A percentile compares a stretch with the other conserved stretches of the same genome.
phyloP scores from a whole-genome alignment of 2,329 filamentous ascomycete species.

The Penicillium vulpinum region DNA sequence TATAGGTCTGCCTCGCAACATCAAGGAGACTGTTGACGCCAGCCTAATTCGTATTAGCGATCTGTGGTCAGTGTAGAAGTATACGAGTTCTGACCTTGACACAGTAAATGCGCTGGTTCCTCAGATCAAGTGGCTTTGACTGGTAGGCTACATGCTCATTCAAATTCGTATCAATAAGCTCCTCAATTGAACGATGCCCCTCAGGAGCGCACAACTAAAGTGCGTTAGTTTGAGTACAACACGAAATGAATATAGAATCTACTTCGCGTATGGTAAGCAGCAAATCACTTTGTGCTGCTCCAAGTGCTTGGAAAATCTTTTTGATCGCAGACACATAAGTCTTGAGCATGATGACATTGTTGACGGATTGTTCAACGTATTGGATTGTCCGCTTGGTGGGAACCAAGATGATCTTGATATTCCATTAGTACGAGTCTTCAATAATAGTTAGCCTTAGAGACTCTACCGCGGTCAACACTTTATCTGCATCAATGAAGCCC shows the following conservation, averaged over 20 bases:
- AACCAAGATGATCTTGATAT: slow-evolving; percentile 69
- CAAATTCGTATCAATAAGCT: slow-evolving; percentile 67
- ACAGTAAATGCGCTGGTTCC: slow-evolving; percentile 88
- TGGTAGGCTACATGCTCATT: slow-evolving; percentile 81
- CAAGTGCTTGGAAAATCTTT: slow-evolving; percentile 67
- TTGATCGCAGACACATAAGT: slow-evolving; percentile 70
- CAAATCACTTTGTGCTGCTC: slow-evolving; percentile 63
- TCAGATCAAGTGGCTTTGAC: slow-evolving; percentile 75
- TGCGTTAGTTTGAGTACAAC: slow-evolving; percentile 2
- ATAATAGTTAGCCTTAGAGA: not conserved
- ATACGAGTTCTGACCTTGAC: slow-evolving; percentile 62
- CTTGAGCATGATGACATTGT: slow-evolving; percentile 84
- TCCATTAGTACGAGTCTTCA: slow-evolving; percentile 13
- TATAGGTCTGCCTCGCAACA: slow-evolving; percentile 84
- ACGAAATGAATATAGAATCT: not conserved
- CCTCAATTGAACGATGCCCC: slow-evolving; percentile 60
- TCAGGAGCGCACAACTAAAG: slow-evolving; percentile 63
- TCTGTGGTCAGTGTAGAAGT: slow-evolving; percentile 2
- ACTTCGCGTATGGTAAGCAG: slow-evolving; percentile 66
- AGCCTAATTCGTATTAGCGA: slow-evolving; percentile 51
- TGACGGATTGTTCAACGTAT: slow-evolving; percentile 76
- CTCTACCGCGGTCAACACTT: slow-evolving; percentile 69
- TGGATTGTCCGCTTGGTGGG: slow-evolving; percentile 65
- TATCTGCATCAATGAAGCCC: slow-evolving; percentile 75
- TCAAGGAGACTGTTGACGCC: slow-evolving; percentile 84